Percentiles rank a stretch among this genome's conserved stretches.
phyloP scores from a whole-genome alignment of 805 yeast species.

The Candida endomychidarum region DNA sequence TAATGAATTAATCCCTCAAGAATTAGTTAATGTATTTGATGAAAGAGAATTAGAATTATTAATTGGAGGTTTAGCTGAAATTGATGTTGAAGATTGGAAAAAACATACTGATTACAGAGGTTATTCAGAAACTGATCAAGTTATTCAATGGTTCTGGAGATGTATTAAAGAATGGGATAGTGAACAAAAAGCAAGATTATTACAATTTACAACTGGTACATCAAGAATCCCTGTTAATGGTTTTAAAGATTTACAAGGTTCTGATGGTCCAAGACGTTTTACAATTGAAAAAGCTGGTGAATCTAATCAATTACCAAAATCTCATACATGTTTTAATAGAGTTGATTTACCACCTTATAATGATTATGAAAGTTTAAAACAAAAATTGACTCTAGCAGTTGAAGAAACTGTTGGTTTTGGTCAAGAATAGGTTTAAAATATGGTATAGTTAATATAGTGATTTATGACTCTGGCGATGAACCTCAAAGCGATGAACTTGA shows the following conservation, averaged over 20 bases:
- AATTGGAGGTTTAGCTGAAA: slow-evolving; percentile 97
- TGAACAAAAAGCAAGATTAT: slow-evolving; percentile 91
- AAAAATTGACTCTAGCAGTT: slow-evolving; percentile 91
- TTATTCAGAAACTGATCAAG: slow-evolving; percentile 93
- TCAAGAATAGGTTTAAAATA: slow-evolving; percentile 61
- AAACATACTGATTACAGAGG: slow-evolving; percentile 99
- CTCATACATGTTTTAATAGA: slow-evolving; percentile 98
- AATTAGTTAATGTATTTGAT: slow-evolving; percentile 92
- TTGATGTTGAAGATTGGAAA: slow-evolving; percentile 98
- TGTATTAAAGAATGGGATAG: slow-evolving; percentile 92
- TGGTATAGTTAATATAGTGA: slow-evolving; percentile 2
- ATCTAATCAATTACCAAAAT: slow-evolving; percentile 86
- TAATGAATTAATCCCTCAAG: slow-evolving; percentile 96
- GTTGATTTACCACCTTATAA: slow-evolving; percentile 95
- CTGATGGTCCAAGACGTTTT: slow-evolving; percentile 98
- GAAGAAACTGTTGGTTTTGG: slow-evolving; percentile 99
- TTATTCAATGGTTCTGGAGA: slow-evolving; percentile 98
- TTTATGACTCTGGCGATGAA: background rate
- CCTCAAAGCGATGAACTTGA: no score
- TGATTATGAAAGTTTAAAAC: slow-evolving; percentile 79
- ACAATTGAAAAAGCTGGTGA: slow-evolving; percentile 99
- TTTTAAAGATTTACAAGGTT: slow-evolving; percentile 96
- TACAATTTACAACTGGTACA: slow-evolving; percentile 98
- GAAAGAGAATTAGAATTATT: slow-evolving; percentile 95
- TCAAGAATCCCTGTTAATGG: slow-evolving; percentile 99